Evolutionary conservation across 2,329 filamentous ascomycete species (phyloP).

Genomic region (Hypoxylon sp.): DNA sequence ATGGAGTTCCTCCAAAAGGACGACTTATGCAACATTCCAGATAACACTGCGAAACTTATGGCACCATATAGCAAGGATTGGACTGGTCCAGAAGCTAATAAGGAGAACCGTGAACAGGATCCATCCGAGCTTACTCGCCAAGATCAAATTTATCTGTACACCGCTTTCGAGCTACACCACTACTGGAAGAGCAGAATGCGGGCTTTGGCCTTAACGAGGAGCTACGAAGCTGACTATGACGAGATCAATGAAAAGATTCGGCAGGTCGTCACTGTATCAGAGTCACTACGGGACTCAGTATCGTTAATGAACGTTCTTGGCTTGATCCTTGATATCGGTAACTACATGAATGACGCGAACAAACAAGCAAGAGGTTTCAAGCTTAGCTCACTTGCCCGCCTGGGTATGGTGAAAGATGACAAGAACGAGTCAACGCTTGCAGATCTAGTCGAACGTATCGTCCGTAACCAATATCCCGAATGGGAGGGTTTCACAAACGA

Average conservation of each 20-base stretch:
- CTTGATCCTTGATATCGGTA: slow-evolving; percentile 96
- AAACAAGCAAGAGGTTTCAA: slow-evolving; percentile 99
- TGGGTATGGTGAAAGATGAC: slow-evolving; percentile 99
- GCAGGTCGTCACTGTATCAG: slow-evolving; percentile 88
- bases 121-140: slow-evolving; percentile 90
- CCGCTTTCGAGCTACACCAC: slow-evolving; percentile 93
- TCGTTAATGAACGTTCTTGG: slow-evolving; percentile 96
- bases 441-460: slow-evolving; percentile 95
- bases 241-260: slow-evolving; percentile 88
- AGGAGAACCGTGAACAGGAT: slow-evolving; percentile 85
- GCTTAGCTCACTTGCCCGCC: slow-evolving; percentile 89
- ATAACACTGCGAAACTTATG: slow-evolving; percentile 91
- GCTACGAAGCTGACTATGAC: slow-evolving; percentile 90
- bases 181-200: slow-evolving; percentile 99
- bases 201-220: slow-evolving; percentile 86
- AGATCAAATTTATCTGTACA: slow-evolving; percentile 95
- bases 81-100: slow-evolving; percentile 87
- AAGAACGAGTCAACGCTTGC: slow-evolving; percentile 98
- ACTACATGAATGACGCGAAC: slow-evolving; percentile 99
- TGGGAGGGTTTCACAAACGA: slow-evolving; percentile 93
- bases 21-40: slow-evolving; percentile 91
- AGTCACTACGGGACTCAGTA: slow-evolving; percentile 91
- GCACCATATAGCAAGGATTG: slow-evolving; percentile 97
- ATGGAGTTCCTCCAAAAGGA: slow-evolving; percentile 98
- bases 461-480: slow-evolving; percentile 95